Evolutionary conservation across 352 stramenopile genomes (phyloP).

Genomic region (Phytophthora pini): DNA sequence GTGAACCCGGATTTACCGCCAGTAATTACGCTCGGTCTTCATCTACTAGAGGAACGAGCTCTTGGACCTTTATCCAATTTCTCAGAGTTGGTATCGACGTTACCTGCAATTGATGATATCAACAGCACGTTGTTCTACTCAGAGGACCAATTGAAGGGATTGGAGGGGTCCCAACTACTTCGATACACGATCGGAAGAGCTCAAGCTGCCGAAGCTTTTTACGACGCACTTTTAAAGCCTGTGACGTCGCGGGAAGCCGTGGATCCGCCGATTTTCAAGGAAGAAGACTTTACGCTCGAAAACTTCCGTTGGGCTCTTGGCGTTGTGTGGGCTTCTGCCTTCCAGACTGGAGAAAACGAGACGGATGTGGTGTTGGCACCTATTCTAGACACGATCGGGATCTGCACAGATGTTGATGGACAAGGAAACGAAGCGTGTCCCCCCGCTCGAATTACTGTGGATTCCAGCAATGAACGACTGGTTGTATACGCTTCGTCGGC

Average conservation of each 20-base stretch:
- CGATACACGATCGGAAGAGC: slow-evolving; percentile 33
- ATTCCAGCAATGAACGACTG: slow-evolving; percentile 30
- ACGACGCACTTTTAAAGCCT: slow-evolving; percentile 41
- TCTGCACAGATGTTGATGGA: slow-evolving; percentile 41
- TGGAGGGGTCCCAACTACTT: slow-evolving; percentile 51
- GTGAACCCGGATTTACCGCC: slow-evolving; percentile 56
- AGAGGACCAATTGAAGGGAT: slow-evolving; percentile 34
- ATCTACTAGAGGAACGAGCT: slow-evolving; percentile 54
- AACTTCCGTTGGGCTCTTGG: slow-evolving; percentile 57
- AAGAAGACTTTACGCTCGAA: slow-evolving; percentile 50
- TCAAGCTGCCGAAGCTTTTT: slow-evolving; percentile 49
- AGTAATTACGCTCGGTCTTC: slow-evolving; percentile 45
- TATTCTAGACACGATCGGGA: slow-evolving; percentile 45
- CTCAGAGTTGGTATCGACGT: slow-evolving; percentile 35
- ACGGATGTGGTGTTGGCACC: slow-evolving; percentile 47
- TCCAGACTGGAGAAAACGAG: slow-evolving; percentile 33
- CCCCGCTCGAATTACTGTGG: slow-evolving; percentile 33
- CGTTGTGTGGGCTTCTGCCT: slow-evolving; percentile 49
- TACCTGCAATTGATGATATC: slow-evolving; percentile 28
- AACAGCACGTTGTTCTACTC: slow-evolving; percentile 60
- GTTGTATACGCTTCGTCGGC: slow-evolving; percentile 41
- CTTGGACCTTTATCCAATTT: slow-evolving; percentile 50
- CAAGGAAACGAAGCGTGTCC: slow-evolving; percentile 31
- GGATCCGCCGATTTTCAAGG: slow-evolving; percentile 53
- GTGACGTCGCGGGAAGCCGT: slow-evolving; percentile 46